Evolutionary conservation across 495 filamentous ascomycete genomes (phyloP), one percentile per base, ranked within the genome.

Genomic region (Talaromyces adpressus): DNA sequence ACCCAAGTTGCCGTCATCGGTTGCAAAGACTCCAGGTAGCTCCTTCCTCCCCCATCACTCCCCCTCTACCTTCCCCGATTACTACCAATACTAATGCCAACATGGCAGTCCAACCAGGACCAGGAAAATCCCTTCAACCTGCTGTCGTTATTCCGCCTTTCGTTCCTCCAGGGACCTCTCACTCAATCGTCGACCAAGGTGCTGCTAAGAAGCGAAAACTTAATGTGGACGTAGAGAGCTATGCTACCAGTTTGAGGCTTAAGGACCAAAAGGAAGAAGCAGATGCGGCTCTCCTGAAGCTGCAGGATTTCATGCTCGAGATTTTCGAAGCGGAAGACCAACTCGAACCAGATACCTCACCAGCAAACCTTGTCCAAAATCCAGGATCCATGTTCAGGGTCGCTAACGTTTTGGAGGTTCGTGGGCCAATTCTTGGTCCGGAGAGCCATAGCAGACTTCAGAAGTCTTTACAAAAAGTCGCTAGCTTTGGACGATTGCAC

Each of bases 261-360:
- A 81, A 72, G 53, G 91, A 92, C 69, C 88, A 94, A 69, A 87
- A 90, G 62, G 89, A 92, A 64, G 88, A 92, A 68, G 87, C 91
- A 3, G 88, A 95, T 67, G 80, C 84, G 3, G 86, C 86, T 56
- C 78, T 91, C 54, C 73, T 86, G 52, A 85, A 86, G 39, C 72
- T 97, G 14, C 84, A 85, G 57, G 79, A 85, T 20, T 80, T 89
- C 41, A 73, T 96, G 2, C 80, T 87, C 59, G 83, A 89, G 23
- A 82, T 93, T 22, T 93, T 95, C 69, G 84, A 90, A 64, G 87
- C 90, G 1, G 91, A 96, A 69, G 87, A 92, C 66, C 80, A 86
- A 41, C 74, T 82, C 62, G 82, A 85, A 68, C 72, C 75, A 39
- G 84, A 82, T 62, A 78, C 65, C 53, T 76, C 71, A 12, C 69